phyloP scores from a whole-genome alignment of 257 asterid species.

The Solanum peruvianum region DNA sequence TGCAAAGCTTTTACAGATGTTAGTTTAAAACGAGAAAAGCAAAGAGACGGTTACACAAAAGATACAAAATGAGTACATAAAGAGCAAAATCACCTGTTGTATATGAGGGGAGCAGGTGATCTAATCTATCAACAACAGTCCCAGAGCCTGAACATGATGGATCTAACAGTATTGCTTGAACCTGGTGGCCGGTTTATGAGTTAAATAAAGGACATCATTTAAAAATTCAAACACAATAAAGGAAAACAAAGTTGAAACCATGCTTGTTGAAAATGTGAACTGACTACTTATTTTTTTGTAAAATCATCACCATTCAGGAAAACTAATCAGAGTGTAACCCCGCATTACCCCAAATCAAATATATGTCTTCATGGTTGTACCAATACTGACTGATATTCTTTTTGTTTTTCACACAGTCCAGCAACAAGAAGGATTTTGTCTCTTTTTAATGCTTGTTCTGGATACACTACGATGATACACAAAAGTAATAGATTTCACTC shows the following conservation, averaged over 20 bases:
- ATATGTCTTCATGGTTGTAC: background rate
- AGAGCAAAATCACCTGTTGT: slow-evolving; percentile 34
- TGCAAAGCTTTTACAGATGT: slow-evolving; percentile 10
- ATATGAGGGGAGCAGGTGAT: slow-evolving; percentile 88
- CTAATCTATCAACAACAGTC: slow-evolving; percentile 73
- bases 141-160: slow-evolving; percentile 99
- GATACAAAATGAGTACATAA: background rate
- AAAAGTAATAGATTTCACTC: background rate
- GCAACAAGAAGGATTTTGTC: background rate
- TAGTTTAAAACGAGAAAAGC: background rate
- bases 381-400: background rate
- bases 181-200: slow-evolving; percentile 23
- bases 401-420: background rate
- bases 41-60: background rate
- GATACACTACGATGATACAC: background rate
- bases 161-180: slow-evolving; percentile 82
- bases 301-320: background rate
- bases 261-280: background rate
- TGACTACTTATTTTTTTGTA: background rate
- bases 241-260: background rate
- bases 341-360: background rate
- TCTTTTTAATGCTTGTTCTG: background rate
- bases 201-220: background rate
- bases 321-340: background rate
- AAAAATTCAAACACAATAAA: background rate